A percentile compares a stretch with the other conserved stretches of the same genome.
Conservation (phyloP, 768 basidiomycete genomes). For the Phaeotremella skinneri region DNA sequence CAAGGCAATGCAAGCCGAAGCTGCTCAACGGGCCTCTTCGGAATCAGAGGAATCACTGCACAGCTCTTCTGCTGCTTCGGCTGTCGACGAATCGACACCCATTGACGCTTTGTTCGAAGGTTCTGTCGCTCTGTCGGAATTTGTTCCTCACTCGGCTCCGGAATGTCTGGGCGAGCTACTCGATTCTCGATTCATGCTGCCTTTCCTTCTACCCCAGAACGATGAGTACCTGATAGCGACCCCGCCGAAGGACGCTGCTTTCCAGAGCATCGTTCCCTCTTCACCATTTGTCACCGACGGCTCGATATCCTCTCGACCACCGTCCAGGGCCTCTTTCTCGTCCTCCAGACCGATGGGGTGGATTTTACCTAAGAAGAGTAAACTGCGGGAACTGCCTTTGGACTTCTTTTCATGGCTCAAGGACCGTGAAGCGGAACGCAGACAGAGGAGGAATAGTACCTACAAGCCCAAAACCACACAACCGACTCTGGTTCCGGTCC, state of each 20-base stretch:
- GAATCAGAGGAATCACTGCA: neutral
- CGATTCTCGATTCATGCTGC: constrained; percentile 91
- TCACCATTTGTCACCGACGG: constrained; percentile 34
- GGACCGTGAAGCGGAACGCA: constrained; percentile 22
- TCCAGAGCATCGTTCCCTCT: constrained; percentile 17
- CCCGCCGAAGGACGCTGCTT: constrained; percentile 40
- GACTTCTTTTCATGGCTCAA: constrained; percentile 50
- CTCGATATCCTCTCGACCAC: constrained; percentile 22
- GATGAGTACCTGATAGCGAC: constrained; percentile 70
- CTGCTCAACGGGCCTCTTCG: constrained; percentile 1
- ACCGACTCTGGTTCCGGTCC: constrained; percentile 8
- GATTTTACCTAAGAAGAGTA: constrained; percentile 19
- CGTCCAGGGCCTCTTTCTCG: constrained; percentile 41
- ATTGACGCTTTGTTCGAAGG: constrained; percentile 82
- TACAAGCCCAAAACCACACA: constrained; percentile 5
- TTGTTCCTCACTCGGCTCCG: constrained; percentile 74
- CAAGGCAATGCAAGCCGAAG: constrained; percentile 67
- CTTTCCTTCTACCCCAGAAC: constrained; percentile 70
- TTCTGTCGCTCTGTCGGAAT: constrained; percentile 62
- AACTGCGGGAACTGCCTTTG: constrained; percentile 34
- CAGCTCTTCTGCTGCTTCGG: neutral
- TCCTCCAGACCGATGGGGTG: constrained; percentile 43
- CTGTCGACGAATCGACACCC: constrained; percentile 43
- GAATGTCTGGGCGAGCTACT: constrained; percentile 84
- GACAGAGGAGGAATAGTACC: constrained; percentile 8